phyloP scores from a whole-genome alignment of 192 early-diverging fungal species.

The Backusella liffmaniae region DNA sequence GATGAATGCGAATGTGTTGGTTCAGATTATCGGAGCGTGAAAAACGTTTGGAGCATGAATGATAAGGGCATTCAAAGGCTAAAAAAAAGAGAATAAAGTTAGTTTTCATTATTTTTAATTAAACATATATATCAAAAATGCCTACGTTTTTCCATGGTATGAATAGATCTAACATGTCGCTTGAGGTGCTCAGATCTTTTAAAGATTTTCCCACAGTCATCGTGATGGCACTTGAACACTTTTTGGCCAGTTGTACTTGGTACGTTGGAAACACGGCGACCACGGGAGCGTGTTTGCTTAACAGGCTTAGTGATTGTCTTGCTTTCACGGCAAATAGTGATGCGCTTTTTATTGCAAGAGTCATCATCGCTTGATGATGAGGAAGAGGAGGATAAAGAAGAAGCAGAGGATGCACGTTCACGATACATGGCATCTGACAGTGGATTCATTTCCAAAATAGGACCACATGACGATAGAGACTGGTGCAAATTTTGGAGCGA shows the following conservation, averaged over 20 bases:
- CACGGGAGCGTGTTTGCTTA: conserved; percentile 40
- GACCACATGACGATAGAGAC: background rate
- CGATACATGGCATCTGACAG: background rate
- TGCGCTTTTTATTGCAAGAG: background rate
- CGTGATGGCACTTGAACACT: conserved; percentile 52
- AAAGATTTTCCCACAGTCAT: conserved; percentile 56
- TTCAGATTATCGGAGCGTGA: conserved; percentile 58
- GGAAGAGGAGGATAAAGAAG: background rate
- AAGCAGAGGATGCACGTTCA: conserved; percentile 9
- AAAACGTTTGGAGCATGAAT: conserved; percentile 54
- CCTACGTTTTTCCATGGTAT: conserved; percentile 62
- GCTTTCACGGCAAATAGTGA: background rate
- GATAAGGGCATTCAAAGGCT: conserved; percentile 55
- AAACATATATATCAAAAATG: background rate
- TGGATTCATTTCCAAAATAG: background rate
- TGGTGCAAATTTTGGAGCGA: conserved; percentile 3
- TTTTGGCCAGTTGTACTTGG: conserved; percentile 45
- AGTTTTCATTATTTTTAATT: background rate
- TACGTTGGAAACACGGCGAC: conserved; percentile 49
- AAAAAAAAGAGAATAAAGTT: background rate
- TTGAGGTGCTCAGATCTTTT: conserved; percentile 61
- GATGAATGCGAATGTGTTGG: conserved; percentile 59
- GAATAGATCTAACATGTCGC: conserved; percentile 57
- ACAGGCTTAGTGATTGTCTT: background rate
- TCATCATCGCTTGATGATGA: conserved; percentile 3